Evolutionary conservation across 2,329 filamentous ascomycete species (phyloP), one percentile per base, ranked within the genome.

Genomic region (Torrubiellomyces zombiae): DNA sequence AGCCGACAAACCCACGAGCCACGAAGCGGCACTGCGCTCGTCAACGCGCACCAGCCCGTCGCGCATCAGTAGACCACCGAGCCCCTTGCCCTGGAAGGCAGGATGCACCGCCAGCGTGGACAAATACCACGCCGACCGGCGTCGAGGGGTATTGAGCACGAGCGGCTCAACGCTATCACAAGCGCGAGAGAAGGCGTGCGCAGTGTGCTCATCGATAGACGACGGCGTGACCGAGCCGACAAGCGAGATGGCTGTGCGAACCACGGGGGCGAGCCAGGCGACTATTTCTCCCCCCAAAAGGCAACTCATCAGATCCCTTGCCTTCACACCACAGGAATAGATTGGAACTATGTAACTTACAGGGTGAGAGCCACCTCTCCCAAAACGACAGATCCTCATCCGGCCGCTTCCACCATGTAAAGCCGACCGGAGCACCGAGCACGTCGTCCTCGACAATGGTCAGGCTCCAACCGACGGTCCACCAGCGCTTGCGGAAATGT

Each of bases 351-450:
- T 3, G 2, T 16, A 26, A 37, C 45, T 32, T 39, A 50, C 47
- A 40, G 9, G 40, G 33, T 15, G 39, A 39, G 6, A 49, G 28
- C 45, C 45, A 51, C 15, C 42, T 35, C 32, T 46, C 37, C 5
- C 27, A 32, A 16, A 49, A 43, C 4, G 37, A 29, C 5, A 47
- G 17, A n/a, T 38, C 35, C 6, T 28, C 29, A 3, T 18, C 20
- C 3, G 47, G 45, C 13, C 36, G 37, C 29, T 47, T 42, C 45
- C 49, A 50, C 43, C 45, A 53, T 5, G 44, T 30, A 20, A 51
- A 47, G 2, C 35, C 50, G 5, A 44, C 42, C 5, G 44, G 14
- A 5, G 16, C 29, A 6, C 29, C 32, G 8, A 8, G 22, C 21
- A 10, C 25, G 4, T 37, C 28, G 14, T 31, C 35, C 21, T 42